These are phyloP conservation scores for Eudorina sp. DNA, from an alignment of 139 green algal species.

Conservation along the genomic window DNA sequence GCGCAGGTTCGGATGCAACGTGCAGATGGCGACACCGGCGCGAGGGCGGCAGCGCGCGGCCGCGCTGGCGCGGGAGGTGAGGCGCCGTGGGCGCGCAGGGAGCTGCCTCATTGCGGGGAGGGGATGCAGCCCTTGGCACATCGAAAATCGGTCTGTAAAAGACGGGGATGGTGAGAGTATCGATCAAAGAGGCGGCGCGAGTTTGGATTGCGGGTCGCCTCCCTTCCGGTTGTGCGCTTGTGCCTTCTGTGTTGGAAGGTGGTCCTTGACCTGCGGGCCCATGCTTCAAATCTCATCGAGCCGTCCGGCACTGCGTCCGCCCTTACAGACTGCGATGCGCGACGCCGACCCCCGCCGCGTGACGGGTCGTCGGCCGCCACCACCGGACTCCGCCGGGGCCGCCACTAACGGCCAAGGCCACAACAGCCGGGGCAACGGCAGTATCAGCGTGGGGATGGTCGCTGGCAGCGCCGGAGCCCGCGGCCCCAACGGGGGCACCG, in stretches of 20 bases:
- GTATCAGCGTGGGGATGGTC: not conserved
- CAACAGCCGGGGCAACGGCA: not conserved
- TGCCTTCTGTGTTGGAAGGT: too few species aligned
- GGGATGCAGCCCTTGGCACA: too few species aligned
- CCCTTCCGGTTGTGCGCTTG: too few species aligned
- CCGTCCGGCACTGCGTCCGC: not conserved
- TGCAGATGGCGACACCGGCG: constrained; percentile 28
- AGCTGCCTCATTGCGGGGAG: too few species aligned
- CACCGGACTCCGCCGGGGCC: not conserved
- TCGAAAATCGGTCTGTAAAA: too few species aligned
- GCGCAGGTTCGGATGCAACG: not conserved
- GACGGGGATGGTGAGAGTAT: too few species aligned
- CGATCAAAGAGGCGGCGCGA: too few species aligned
- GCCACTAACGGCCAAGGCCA: not conserved
- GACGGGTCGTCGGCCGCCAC: not conserved
- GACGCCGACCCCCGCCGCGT: constrained; percentile 8
- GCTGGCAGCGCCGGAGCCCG: not conserved
- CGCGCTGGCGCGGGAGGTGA: constrained; percentile 19
- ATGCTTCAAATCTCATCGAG: not conserved
- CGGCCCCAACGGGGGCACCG: not conserved
- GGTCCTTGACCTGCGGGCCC: too few species aligned
- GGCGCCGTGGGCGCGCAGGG: too few species aligned
- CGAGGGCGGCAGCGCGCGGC: not conserved
- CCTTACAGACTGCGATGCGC: not conserved
- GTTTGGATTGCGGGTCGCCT: too few species aligned